These are phyloP conservation scores for Barnettozyma hawaiiensis DNA, from an alignment of 1,139 yeast genomes.

Conservation along the genomic window DNA sequence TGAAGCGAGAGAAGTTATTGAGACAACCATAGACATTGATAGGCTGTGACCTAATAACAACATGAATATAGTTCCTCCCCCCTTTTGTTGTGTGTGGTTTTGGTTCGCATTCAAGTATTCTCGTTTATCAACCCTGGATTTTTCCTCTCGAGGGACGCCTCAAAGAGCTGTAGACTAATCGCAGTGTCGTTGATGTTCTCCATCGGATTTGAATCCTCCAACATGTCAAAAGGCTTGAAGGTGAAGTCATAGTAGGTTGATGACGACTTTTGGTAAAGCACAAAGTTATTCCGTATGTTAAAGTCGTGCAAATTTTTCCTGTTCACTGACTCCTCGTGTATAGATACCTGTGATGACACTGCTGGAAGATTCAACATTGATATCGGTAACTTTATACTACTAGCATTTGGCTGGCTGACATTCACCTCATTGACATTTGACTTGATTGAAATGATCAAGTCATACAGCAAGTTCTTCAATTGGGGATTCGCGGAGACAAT, in stretches of 20 bases:
- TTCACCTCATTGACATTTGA: slow-evolving; percentile 24
- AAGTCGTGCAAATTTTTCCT: slow-evolving; percentile 22
- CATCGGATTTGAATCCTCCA: slow-evolving; percentile 59
- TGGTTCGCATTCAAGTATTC: not conserved
- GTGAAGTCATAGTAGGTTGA: slow-evolving; percentile 32
- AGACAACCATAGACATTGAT: slow-evolving; percentile 59
- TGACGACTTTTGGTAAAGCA: slow-evolving; percentile 30
- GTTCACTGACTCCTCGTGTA: not conserved
- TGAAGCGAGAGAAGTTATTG: slow-evolving; percentile 30
- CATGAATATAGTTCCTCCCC: too few species aligned
- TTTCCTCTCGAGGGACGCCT: slow-evolving; percentile 62
- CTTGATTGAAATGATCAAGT: slow-evolving; percentile 54
- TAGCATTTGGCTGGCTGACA: slow-evolving; percentile 14
- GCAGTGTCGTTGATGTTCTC: slow-evolving; percentile 58
- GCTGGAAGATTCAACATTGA: slow-evolving; percentile 22
- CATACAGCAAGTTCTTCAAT: slow-evolving; percentile 55
- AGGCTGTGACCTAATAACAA: slow-evolving; percentile 34
- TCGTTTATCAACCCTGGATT: slow-evolving; percentile 40
- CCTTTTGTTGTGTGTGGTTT: too few species aligned
- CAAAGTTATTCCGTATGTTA: slow-evolving; percentile 26
- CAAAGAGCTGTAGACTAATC: slow-evolving; percentile 67
- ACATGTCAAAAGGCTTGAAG: slow-evolving; percentile 51
- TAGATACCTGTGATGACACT: slow-evolving; percentile 13
- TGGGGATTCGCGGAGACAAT: slow-evolving; percentile 32
- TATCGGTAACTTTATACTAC: slow-evolving; percentile 20